phyloP scores from a whole-genome alignment of 768 basidiomycete species.

The Pleurotus eryngii region DNA sequence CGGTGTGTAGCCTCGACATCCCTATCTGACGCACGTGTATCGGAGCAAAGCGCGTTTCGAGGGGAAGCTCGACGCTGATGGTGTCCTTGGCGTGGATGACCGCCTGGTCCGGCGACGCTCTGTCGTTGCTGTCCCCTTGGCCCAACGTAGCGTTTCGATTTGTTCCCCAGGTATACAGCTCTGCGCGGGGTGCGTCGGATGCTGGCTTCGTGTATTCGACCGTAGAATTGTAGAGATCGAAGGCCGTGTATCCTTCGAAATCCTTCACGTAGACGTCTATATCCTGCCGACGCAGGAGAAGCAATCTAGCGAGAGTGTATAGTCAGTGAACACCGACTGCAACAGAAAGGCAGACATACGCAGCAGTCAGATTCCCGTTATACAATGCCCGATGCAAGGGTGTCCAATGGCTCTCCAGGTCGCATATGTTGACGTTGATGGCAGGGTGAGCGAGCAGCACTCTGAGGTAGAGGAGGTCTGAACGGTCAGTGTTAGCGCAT shows the following conservation, averaged over 20 bases:
- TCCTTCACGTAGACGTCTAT: slow-evolving; percentile 75
- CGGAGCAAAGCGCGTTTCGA: slow-evolving; percentile 55
- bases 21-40: slow-evolving; percentile 60
- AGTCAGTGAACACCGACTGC: slow-evolving; percentile 5
- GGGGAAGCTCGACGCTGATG: slow-evolving; percentile 18
- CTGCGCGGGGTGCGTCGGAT: slow-evolving; percentile 33
- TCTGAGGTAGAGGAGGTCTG: slow-evolving; percentile 73
- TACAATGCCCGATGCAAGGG: slow-evolving; percentile 87
- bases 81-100: slow-evolving; percentile 38
- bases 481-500: slow-evolving; percentile 56
- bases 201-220: slow-evolving; percentile 67
- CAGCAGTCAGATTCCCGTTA: slow-evolving; percentile 67
- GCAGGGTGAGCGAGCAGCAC: slow-evolving; percentile 71
- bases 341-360: slow-evolving; percentile 38
- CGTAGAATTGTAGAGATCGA: slow-evolving; percentile 92
- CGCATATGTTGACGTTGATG: slow-evolving; percentile 76
- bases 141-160: slow-evolving; percentile 87
- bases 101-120: slow-evolving; percentile 76
- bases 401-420: slow-evolving; percentile 88
- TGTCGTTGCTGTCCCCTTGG: slow-evolving; percentile 74
- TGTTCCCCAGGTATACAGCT: slow-evolving; percentile 51
- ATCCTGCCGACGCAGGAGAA: slow-evolving; percentile 74
- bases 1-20: slow-evolving; percentile 92
- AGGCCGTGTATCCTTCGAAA: slow-evolving; percentile 84
- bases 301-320: slow-evolving; percentile 44